Evolutionary conservation across 1,139 yeast species (phyloP).

Genomic region (Debaryomyces fabryi): DNA sequence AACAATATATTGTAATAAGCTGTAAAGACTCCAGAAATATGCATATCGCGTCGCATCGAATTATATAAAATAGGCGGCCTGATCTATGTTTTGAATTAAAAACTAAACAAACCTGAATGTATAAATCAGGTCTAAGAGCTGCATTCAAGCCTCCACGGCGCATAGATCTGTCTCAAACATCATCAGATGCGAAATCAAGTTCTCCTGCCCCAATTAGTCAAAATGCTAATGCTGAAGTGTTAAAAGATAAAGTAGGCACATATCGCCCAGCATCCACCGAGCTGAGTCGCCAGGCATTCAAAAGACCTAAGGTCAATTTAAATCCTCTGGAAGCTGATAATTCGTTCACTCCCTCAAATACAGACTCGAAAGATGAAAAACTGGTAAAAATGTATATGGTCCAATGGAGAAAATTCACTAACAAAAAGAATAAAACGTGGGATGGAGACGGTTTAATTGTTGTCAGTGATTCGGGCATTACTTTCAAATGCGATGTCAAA

Average conservation of each 20-base stretch:
- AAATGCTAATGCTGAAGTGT: background rate
- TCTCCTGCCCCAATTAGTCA: slow-evolving; percentile 1
- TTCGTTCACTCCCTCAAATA: background rate
- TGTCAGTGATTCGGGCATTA: slow-evolving; percentile 15
- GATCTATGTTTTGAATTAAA: background rate
- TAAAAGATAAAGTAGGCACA: background rate
- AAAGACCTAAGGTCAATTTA: slow-evolving; percentile 3
- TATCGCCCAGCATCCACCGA: background rate
- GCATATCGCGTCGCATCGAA: background rate
- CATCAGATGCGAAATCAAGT: background rate
- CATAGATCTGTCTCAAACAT: slow-evolving; percentile 7
- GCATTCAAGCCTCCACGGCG: slow-evolving; percentile 43
- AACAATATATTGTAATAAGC: background rate
- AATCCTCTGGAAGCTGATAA: background rate
- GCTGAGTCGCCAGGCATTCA: background rate
- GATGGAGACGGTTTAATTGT: slow-evolving; percentile 80
- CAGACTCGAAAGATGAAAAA: background rate
- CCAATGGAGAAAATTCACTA: slow-evolving; percentile 72
- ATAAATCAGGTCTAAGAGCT: slow-evolving; percentile 27
- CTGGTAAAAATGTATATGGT: slow-evolving; percentile 32
- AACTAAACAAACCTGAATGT: slow-evolving; percentile 15
- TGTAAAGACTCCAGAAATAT: background rate
- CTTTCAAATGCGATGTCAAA: slow-evolving; percentile 12
- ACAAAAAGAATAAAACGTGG: slow-evolving; percentile 90
- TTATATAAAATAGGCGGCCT: background rate